Evolutionary conservation across 2,329 filamentous ascomycete genomes (phyloP), one percentile per base, ranked within the genome.

Genomic region (Talaromyces marneffei): DNA sequence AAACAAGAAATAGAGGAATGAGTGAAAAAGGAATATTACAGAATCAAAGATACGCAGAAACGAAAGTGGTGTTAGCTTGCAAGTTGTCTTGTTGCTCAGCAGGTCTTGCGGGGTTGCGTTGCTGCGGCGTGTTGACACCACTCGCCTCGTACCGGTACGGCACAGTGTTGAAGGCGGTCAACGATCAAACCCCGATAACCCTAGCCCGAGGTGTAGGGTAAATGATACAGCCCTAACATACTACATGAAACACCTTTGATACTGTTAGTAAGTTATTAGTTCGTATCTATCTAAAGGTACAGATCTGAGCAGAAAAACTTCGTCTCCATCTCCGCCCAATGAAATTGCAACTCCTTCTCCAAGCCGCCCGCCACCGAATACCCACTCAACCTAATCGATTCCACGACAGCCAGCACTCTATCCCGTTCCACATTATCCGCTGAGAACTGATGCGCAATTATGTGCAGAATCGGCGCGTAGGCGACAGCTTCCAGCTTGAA

Each of bases 161-260:
- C 48, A 33, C 25, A n/a, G n/a, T n/a, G n/a, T n/a, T n/a, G 33
- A 59, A 59, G 57, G 57, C 57, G 57, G 57, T 59, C 44, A 59
- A 44, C 4, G n/a, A 29, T 16, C 8, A 18, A n/a, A n/a, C n/a
- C n/a, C n/a, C n/a, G n/a, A n/a, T n/a, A n/a, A n/a, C n/a, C n/a
- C n/a, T n/a, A n/a, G n/a, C n/a, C n/a, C n/a, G n/a, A n/a, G n/a
- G n/a, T n/a, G n/a, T n/a, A n/a, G n/a, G n/a, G n/a, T n/a, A n/a
- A n/a, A n/a, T n/a, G n/a, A 25, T 27, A 42, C 3, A 20, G 7
- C 29, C 39, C n/a, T 48, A 35, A 57, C 31, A n/a, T n/a, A n/a
- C n/a, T n/a, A n/a, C n/a, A 14, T 8, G 37, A 42, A 55, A 29
- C 5, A 42, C 33, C 14, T 25, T 14, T 35, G 29, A 25, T 14